phyloP scores from a whole-genome alignment of 208 protist genomes.

The Trypanosomatidae sp. region DNA sequence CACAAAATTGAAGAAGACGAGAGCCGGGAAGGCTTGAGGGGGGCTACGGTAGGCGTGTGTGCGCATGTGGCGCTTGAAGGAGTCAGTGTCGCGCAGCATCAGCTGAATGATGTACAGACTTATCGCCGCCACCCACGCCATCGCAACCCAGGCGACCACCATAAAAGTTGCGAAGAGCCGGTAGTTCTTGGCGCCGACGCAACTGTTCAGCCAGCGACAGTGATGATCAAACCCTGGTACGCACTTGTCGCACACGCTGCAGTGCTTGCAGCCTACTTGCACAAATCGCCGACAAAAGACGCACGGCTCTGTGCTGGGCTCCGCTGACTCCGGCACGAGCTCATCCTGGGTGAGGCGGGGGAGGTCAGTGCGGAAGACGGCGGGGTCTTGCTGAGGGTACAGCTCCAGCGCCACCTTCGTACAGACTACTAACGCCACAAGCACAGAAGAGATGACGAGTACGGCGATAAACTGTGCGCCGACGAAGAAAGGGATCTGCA shows the following conservation, averaged over 20 bases:
- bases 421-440: constrained; percentile 32
- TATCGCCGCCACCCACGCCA: constrained; percentile 58
- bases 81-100: constrained; percentile 39
- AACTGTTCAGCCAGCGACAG: constrained; percentile 92
- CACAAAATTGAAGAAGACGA: constrained; percentile 72
- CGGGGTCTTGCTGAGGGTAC: constrained; percentile 66
- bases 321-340: constrained; percentile 38
- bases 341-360: constrained; percentile 54
- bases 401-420: constrained; percentile 71
- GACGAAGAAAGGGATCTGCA: constrained; percentile 70
- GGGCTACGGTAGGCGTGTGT: constrained; percentile 55
- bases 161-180: constrained; percentile 76
- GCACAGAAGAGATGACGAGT: constrained; percentile 44
- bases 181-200: constrained; percentile 86
- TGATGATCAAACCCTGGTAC: constrained; percentile 92
- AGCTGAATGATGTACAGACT: constrained; percentile 62
- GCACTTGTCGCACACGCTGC: constrained; percentile 90
- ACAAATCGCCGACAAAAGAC: constrained; percentile 88
- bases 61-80: constrained; percentile 47
- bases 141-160: constrained; percentile 47
- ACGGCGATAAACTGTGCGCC: constrained; percentile 41
- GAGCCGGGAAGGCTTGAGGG: constrained; percentile 30
- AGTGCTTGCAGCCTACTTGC: constrained; percentile 76
- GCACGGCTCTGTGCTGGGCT: constrained; percentile 57
- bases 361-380: constrained; percentile 60